A percentile compares a stretch with the other conserved stretches of the same genome.
Evolutionary conservation across 495 filamentous ascomycete genomes (phyloP).

Genomic region (Aspergillus nanangensis): DNA sequence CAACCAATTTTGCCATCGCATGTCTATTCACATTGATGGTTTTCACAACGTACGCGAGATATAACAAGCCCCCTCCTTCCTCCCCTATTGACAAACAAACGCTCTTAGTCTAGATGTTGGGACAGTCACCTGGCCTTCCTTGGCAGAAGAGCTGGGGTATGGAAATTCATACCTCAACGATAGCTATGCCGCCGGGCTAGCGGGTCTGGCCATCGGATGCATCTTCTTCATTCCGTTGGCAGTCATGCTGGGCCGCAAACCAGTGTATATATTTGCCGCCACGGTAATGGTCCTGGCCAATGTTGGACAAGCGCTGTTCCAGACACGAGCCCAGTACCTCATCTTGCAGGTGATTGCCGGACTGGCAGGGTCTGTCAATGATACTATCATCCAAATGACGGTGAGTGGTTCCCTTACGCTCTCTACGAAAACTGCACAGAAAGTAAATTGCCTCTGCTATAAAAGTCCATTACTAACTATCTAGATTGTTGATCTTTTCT

Average conservation of each 20-base stretch:
- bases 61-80: background rate
- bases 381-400: slow-evolving; percentile 32
- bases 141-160: slow-evolving; percentile 27
- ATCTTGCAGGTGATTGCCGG: slow-evolving; percentile 4
- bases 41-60: slow-evolving; percentile 1
- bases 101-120: slow-evolving; percentile 14
- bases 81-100: background rate
- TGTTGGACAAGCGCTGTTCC: slow-evolving; percentile 3
- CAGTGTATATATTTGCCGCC: slow-evolving; percentile 24
- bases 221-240: slow-evolving; percentile 32
- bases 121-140: slow-evolving; percentile 25
- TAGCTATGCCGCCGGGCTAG: slow-evolving; percentile 25
- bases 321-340: slow-evolving; percentile 4
- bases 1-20: slow-evolving; percentile 21
- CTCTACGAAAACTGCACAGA: no score
- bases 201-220: slow-evolving; percentile 23
- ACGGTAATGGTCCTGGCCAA: slow-evolving; percentile 3
- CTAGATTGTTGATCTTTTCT: slow-evolving; percentile 30
- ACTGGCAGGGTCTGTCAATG: slow-evolving; percentile 13
- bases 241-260: slow-evolving; percentile 27
- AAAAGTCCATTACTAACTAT: no score
- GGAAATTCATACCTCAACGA: slow-evolving; percentile 21
- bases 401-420: background rate
- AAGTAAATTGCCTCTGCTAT: no score
- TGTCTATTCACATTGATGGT: slow-evolving; percentile 24